Evolutionary conservation across 345 rosid species (phyloP).

Genomic region (Jatropha curcas): DNA sequence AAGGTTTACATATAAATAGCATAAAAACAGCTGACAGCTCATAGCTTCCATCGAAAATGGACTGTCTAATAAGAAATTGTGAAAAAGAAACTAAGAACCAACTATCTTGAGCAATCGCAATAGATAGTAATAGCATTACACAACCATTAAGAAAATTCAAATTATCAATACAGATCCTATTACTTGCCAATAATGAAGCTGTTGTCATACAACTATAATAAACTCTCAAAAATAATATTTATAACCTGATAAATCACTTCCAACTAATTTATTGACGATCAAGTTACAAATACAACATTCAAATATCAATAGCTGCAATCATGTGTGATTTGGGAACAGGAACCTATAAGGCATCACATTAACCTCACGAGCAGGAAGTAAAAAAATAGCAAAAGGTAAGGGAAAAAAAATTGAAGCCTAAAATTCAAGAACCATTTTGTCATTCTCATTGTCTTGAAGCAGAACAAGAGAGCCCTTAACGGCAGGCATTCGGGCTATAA

Average conservation of each 20-base stretch:
- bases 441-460: constrained; percentile 1
- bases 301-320: constrained; percentile 29
- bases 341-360: constrained; percentile 15
- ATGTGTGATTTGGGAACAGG: constrained; percentile 17
- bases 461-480: background rate
- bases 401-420: constrained; percentile 24
- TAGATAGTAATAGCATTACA: background rate
- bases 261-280: constrained; percentile 35
- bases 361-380: constrained; percentile 23
- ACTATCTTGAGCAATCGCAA: background rate
- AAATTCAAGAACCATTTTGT: background rate
- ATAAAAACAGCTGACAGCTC: background rate
- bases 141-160: background rate
- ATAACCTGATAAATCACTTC: constrained; percentile 23
- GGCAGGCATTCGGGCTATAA: background rate
- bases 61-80: background rate
- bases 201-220: background rate
- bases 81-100: too few relatives aligned
- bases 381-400: constrained; percentile 20
- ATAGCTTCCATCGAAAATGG: background rate
- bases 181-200: background rate
- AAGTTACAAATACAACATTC: constrained; percentile 31
- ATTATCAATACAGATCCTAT: background rate
- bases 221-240: constrained; percentile 8
- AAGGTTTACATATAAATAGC: background rate